Evolutionary conservation across 768 basidiomycete genomes (phyloP).

Genomic region (Podaxis sp.): DNA sequence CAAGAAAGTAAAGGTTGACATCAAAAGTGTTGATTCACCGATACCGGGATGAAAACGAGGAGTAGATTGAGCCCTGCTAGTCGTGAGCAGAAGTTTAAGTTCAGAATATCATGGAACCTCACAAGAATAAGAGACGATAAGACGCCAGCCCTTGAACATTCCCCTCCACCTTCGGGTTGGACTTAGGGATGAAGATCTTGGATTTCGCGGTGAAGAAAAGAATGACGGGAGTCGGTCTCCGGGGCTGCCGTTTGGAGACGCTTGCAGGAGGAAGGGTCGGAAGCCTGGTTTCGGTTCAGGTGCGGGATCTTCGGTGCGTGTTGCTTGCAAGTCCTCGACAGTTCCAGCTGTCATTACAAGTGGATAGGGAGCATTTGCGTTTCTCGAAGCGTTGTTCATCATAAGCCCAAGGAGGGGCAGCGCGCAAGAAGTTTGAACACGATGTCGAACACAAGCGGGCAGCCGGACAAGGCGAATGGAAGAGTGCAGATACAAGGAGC

Average conservation of each 20-base stretch:
- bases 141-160: slow-evolving; percentile 23
- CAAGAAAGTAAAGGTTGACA: background rate
- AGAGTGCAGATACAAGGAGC: background rate
- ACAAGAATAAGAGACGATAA: slow-evolving; percentile 27
- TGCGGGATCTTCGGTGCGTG: background rate
- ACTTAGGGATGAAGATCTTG: background rate
- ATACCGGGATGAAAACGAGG: slow-evolving; percentile 60
- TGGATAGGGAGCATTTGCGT: background rate
- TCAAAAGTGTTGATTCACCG: slow-evolving; percentile 41
- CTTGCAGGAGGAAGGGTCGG: background rate
- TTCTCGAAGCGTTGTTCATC: background rate
- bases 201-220: background rate
- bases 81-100: background rate
- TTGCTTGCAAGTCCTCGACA: background rate
- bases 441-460: background rate
- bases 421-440: background rate
- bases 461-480: background rate
- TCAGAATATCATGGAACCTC: background rate
- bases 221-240: background rate
- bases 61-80: slow-evolving; percentile 69
- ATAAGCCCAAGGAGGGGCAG: background rate
- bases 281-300: background rate
- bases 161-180: background rate
- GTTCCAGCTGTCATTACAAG: background rate
- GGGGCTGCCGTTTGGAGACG: background rate